Percentiles rank a stretch among this genome's conserved stretches.
phyloP scores from a whole-genome alignment of 495 filamentous ascomycete species.

The Trichoderma asperelloides region DNA sequence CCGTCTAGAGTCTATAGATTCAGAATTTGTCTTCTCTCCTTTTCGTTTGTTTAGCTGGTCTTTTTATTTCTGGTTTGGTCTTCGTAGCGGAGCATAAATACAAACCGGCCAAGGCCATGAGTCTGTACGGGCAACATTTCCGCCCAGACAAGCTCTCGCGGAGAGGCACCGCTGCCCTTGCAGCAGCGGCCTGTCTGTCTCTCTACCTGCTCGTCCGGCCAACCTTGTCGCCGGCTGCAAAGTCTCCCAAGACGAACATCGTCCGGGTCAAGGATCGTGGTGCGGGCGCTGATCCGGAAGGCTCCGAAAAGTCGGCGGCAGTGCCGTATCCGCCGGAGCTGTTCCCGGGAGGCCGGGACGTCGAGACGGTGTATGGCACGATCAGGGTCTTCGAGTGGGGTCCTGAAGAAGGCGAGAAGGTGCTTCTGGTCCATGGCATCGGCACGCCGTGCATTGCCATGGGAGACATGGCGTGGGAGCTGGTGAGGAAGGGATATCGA shows the following conservation, averaged over 20 bases:
- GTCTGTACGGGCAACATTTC: not conserved
- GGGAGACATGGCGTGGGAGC: slow-evolving; percentile 51
- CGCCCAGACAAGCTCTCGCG: not conserved
- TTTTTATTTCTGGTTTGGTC: too few species aligned
- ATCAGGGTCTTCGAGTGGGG: slow-evolving; percentile 79
- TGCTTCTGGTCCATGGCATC: slow-evolving; percentile 72
- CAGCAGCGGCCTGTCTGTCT: not conserved
- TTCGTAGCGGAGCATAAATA: too few species aligned
- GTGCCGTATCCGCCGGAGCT: slow-evolving; percentile 63
- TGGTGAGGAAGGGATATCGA: slow-evolving; percentile 59
- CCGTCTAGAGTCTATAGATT: too few species aligned
- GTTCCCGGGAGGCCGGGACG: slow-evolving; percentile 66
- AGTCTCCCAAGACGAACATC: not conserved
- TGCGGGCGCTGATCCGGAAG: not conserved
- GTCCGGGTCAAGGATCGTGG: not conserved
- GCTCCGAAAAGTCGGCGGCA: not conserved
- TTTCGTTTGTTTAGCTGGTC: too few species aligned
- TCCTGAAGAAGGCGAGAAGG: slow-evolving; percentile 59
- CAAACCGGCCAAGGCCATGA: not conserved
- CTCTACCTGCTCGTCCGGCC: not conserved
- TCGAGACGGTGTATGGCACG: slow-evolving; percentile 63
- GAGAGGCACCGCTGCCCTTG: not conserved
- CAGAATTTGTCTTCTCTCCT: too few species aligned
- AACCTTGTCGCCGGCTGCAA: not conserved
- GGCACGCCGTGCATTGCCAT: slow-evolving; percentile 65